Base-by-base conservation (phyloP, 2,329 filamentous ascomycete species). In the Curvularia lunata region DNA sequence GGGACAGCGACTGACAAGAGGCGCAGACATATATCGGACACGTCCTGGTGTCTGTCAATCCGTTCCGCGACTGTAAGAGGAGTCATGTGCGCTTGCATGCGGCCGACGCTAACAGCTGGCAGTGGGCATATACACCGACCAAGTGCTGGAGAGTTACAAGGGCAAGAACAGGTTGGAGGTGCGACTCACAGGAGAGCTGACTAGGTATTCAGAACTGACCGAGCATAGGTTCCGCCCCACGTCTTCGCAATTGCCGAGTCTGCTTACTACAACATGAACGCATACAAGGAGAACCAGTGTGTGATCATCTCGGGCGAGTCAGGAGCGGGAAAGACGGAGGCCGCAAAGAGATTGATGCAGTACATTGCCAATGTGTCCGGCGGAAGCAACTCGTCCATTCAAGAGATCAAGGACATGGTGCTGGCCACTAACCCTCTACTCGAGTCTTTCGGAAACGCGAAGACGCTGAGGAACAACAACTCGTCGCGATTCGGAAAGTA, bases 291-390 rank as follows among this genome's bases (percentile, higher is more conserved):
- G 70, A 98, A 98, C 81, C 95, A 99, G 78, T 98, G 95, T 81
- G 94, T 99, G 67, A 99, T 99, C 78, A 99, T 99, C 69, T 98
- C 95, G 4, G 95, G 95, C 75, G 95, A 99, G 80, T 98, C 95
- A 2, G 95, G 95, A 75, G 95, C 95, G 32, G 95, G 95, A 77
- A 99, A 99, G 84, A 99, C 95, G 13, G 95, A 99, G 79, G 95
- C 95, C 5, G 95, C 95, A 59, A 98, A 99, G 85, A 90, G 94
- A 70, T 91, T 99, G 72, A 99, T 99, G 94, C 95, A 99, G 80
- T 99, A 99, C 80, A 98, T 99, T 77, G 95, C 95, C 66, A 98
- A 89, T 76, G 94, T 98, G 8, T 98, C 95, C 1, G 93, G 92
- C 41, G 92, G 92, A 63, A 85, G 77, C 64, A 88, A 91, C 67